Base-by-base conservation (phyloP, 768 basidiomycete species). In the Jaapia argillacea region DNA sequence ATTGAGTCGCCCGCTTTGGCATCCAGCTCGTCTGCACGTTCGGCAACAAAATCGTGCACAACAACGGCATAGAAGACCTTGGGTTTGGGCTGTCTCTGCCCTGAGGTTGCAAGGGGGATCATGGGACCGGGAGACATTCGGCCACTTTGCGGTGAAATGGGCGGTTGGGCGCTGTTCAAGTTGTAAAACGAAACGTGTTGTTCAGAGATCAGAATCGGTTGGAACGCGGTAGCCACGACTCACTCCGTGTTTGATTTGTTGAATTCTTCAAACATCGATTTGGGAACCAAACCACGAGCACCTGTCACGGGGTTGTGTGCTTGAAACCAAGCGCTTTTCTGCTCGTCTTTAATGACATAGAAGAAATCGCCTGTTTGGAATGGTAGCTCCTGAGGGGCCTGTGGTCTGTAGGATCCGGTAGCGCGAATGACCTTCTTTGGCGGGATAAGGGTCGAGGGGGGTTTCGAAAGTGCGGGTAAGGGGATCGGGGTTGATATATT, bases 291-390 rank as follows among this genome's bases (percentile, higher is more conserved):
- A 6, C 96, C 96, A 48, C 94, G 76, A 6, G 92, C 81, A 22
- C 90, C 88, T 13, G 84, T 81, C 49, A 91, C 72, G 10, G 94
- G 96, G 58, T 99, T 98, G 58, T 93, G 81, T 3, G 91, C 96
- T 59, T 97, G 88, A 56, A 90, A 99, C 82, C 85, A 98, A 37
- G 67, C 63, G 3, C 68, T 71, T 33, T 64, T 54, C 40, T 77
- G 72, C 14, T 74, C 64, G 54, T 96, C 91, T 45, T 76, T 77
- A 26, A 89, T 71, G 40, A 98, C 94, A 63, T 98, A 87, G 71
- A 97, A 98, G 66, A 98, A 96, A 66, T 99, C 96, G 49, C 96
- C 96, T 64, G 86, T 85, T 51, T 76, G 69, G 61, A 97, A 98
- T 24, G 86, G 76, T 35, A 99, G 79, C 52, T 97, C 82, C 57